A percentile compares a stretch with the other conserved stretches of the same genome.
phyloP scores from a whole-genome alignment of 331 rosid species.

The Telfairia occidentalis region DNA sequence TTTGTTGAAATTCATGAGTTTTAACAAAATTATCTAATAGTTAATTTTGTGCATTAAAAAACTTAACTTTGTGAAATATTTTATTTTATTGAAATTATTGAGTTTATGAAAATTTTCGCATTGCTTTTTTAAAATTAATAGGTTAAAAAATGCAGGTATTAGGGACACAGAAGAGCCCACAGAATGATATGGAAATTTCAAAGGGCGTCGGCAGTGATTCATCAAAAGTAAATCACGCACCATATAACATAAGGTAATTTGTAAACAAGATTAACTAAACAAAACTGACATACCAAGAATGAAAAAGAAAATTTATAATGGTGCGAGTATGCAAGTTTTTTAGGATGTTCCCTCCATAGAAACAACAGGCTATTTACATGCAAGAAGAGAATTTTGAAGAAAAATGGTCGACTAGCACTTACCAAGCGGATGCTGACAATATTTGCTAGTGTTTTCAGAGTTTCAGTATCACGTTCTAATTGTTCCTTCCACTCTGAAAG shows the following conservation, averaged over 20 bases:
- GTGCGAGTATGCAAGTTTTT: background rate
- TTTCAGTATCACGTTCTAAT: slow-evolving; percentile 75
- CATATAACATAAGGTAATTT: background rate
- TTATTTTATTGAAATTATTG: no score
- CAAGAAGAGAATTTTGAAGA: background rate
- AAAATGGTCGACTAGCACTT: slow-evolving; percentile 19
- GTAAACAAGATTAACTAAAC: no score
- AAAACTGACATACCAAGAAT: background rate
- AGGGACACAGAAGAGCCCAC: no score
- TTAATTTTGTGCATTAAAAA: no score
- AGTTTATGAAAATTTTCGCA: no score
- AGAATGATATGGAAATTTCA: background rate
- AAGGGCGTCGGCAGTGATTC: background rate
- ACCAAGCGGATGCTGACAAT: slow-evolving; percentile 52
- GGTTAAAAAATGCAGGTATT: no score
- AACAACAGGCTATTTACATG: background rate
- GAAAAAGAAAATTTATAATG: background rate
- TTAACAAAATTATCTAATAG: no score
- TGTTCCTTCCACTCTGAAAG: slow-evolving; percentile 84
- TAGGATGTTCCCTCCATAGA: background rate
- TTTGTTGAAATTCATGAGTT: no score
- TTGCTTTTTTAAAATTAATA: no score
- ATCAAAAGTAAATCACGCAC: background rate
- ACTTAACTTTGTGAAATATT: no score
- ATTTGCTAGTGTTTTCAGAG: slow-evolving; percentile 70